A percentile compares a stretch with the other conserved stretches of the same genome.
Conservation (phyloP, 805 yeast species). For the Saturnispora bothae region DNA sequence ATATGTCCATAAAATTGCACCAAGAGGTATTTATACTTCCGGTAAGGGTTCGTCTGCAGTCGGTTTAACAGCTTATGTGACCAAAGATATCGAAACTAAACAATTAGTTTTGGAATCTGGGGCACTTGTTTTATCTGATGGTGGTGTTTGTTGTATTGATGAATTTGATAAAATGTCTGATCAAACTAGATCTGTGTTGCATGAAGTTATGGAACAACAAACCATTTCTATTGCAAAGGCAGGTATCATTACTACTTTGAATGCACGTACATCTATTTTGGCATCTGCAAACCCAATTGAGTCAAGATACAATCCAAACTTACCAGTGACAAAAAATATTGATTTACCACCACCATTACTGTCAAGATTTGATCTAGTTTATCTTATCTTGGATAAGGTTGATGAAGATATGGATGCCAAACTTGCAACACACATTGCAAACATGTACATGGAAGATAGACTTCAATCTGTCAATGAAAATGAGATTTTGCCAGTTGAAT, state of each 20-base stretch:
- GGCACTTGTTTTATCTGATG: conserved; percentile 92
- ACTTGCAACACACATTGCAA: conserved; percentile 82
- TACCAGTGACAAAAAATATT: conserved; percentile 91
- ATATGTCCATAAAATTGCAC: conserved; percentile 95
- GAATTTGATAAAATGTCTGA: conserved; percentile 98
- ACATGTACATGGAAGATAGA: conserved; percentile 80
- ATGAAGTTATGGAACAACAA: conserved; percentile 99
- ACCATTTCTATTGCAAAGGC: conserved; percentile 98
- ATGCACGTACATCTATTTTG: conserved; percentile 90
- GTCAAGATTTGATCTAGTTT: conserved; percentile 91
- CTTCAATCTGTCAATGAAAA: conserved; percentile 60
- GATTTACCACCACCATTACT: conserved; percentile 94
- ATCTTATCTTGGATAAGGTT: conserved; percentile 83
- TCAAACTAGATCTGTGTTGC: conserved; percentile 85
- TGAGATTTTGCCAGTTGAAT: conserved; percentile 76
- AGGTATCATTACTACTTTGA: conserved; percentile 92
- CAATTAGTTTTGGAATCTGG: conserved; percentile 93
- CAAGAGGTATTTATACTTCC: conserved; percentile 94
- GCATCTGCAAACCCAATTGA: conserved; percentile 98
- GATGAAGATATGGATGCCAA: conserved; percentile 78
- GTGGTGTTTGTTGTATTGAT: conserved; percentile 98
- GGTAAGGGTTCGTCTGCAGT: conserved; percentile 99
- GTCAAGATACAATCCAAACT: conserved; percentile 86
- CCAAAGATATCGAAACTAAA: conserved; percentile 87
- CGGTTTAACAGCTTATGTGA: conserved; percentile 94